Evolutionary conservation across 1,284 basidiomycete species (phyloP).

Genomic region (Sanghuangporus sanghuang): DNA sequence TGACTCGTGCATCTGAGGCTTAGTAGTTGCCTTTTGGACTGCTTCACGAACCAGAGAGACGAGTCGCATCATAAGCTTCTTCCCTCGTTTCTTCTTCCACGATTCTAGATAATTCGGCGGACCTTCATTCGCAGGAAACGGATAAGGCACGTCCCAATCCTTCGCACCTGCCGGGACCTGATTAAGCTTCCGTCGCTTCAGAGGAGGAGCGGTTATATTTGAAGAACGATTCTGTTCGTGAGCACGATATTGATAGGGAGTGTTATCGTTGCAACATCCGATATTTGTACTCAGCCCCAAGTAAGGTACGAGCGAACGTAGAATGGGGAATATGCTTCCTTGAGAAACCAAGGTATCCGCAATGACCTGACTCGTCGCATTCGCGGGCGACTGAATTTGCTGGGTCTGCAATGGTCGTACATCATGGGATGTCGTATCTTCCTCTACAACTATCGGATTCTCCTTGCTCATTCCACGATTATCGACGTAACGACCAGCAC

Average conservation of each 20-base stretch:
- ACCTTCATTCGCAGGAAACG: conserved; percentile 63
- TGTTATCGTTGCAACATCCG: conserved; percentile 12
- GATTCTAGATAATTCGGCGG: conserved; percentile 51
- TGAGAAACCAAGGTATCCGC: conserved; percentile 53
- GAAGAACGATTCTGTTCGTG: not conserved
- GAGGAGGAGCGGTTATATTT: conserved; percentile 25
- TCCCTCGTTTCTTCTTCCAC: conserved; percentile 60
- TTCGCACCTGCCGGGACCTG: conserved; percentile 68
- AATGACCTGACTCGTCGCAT: conserved; percentile 51
- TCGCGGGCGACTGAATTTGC: conserved; percentile 25
- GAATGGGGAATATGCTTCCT: conserved; percentile 60
- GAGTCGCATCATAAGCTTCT: conserved; percentile 56
- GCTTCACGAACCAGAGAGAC: conserved; percentile 55
- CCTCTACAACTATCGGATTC: conserved; percentile 69
- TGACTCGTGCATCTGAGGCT: conserved; percentile 32
- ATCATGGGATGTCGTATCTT: conserved; percentile 31
- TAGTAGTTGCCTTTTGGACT: conserved; percentile 45
- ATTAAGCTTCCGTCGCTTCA: conserved; percentile 58
- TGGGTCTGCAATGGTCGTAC: not conserved
- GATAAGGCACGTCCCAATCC: conserved; percentile 78
- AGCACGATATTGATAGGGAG: conserved; percentile 12
- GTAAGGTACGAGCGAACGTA: conserved; percentile 21
- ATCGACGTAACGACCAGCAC: conserved; percentile 38
- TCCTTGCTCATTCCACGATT: conserved; percentile 46
- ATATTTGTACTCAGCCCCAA: conserved; percentile 3